Conservation (phyloP, 2,329 filamentous ascomycete species). For the Neonectria faginata region DNA sequence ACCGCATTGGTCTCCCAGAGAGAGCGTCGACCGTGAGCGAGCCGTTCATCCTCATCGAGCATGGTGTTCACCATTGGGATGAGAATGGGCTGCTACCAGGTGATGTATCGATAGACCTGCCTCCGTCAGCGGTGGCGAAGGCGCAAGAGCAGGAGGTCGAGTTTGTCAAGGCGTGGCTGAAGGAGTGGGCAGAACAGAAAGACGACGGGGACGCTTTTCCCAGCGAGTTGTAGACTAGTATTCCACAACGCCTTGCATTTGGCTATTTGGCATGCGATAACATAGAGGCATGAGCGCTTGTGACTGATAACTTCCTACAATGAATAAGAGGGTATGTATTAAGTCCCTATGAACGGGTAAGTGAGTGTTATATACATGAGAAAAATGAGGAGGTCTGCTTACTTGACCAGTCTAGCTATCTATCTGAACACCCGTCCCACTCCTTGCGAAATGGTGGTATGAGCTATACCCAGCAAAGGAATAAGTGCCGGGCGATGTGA, state of each 20-base stretch:
- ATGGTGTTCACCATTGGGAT: slow-evolving; percentile 87
- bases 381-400: background rate
- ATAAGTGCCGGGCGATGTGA: too few relatives aligned
- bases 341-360: background rate
- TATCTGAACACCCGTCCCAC: too few relatives aligned
- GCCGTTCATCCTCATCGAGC: slow-evolving; percentile 78
- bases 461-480: background rate
- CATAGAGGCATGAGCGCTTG: background rate
- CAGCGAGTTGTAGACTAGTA: slow-evolving; percentile 21
- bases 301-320: background rate
- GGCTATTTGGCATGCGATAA: background rate
- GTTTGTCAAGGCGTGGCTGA: slow-evolving; percentile 76
- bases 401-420: background rate
- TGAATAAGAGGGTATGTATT: background rate
- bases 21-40: slow-evolving; percentile 71
- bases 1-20: slow-evolving; percentile 70
- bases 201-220: background rate
- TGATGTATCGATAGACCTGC: slow-evolving; percentile 70
- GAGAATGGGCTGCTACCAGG: slow-evolving; percentile 71
- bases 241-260: background rate
- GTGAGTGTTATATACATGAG: background rate
- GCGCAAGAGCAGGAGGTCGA: slow-evolving; percentile 68
- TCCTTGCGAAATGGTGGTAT: background rate
- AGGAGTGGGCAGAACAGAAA: slow-evolving; percentile 62
- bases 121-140: slow-evolving; percentile 68